Evolutionary conservation across 345 rosid species (phyloP).

Genomic region (Carallia pectinifolia): DNA sequence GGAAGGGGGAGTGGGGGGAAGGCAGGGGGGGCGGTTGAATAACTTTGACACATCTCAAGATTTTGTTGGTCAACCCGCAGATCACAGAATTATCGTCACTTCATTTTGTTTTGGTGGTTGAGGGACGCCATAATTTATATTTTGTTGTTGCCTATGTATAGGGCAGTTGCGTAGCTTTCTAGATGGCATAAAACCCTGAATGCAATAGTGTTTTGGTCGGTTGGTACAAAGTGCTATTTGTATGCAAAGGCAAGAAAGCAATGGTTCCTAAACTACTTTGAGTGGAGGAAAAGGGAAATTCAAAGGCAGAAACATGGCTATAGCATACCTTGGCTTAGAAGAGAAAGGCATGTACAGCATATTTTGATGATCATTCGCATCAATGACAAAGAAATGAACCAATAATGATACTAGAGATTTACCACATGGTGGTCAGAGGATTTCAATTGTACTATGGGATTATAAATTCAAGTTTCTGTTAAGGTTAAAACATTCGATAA

Average conservation of each 20-base stretch:
- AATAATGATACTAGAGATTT: background rate
- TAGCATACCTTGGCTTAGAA: constrained; percentile 45
- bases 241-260: constrained; percentile 25
- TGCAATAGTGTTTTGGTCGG: background rate
- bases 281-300: constrained; percentile 41
- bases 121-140: background rate
- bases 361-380: constrained; percentile 20
- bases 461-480: no score
- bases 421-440: no score
- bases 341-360: constrained; percentile 33
- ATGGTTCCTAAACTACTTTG: constrained; percentile 27
- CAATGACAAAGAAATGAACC: constrained; percentile 10
- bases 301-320: constrained; percentile 6
- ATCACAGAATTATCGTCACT: no score
- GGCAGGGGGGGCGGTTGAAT: no score
- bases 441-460: no score
- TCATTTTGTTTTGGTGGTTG: constrained; percentile 13
- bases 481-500: no score
- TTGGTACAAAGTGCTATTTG: constrained; percentile 16
- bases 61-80: no score
- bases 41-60: no score
- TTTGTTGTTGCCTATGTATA: background rate
- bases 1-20: no score
- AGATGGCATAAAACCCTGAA: constrained; percentile 13
- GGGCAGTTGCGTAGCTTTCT: constrained; percentile 4